A percentile compares a stretch with the other conserved stretches of the same genome.
phyloP scores from a whole-genome alignment of 352 stramenopile species.

The Phytophthora vignae region DNA sequence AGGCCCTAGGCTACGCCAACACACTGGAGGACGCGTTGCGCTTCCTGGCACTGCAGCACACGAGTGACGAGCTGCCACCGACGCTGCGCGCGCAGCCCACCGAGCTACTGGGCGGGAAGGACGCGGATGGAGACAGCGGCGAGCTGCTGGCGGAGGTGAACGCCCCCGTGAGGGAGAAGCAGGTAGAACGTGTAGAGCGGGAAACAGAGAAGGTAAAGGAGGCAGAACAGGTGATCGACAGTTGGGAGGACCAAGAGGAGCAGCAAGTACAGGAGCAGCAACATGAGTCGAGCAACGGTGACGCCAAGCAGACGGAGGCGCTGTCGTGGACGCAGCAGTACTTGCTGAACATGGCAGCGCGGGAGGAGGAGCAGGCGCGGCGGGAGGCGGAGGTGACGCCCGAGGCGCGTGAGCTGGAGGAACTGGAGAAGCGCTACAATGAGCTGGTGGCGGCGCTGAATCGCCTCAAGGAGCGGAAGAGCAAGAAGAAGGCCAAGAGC shows the following conservation, averaged over 20 bases:
- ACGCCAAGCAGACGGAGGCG: conserved; percentile 33
- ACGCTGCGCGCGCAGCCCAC: conserved; percentile 49
- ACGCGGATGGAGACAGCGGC: conserved; percentile 26
- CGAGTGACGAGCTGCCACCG: conserved; percentile 62
- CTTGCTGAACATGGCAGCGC: conserved; percentile 60
- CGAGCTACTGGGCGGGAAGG: conserved; percentile 6
- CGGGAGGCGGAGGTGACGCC: conserved; percentile 45
- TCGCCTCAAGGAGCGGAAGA: conserved; percentile 61
- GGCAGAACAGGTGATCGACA: conserved; percentile 6
- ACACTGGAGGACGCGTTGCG: conserved; percentile 70
- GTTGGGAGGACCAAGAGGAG: conserved; percentile 10
- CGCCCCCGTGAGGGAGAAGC: not conserved
- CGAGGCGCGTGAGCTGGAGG: conserved; percentile 47
- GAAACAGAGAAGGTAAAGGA: conserved; percentile 5
- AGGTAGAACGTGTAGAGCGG: conserved; percentile 2
- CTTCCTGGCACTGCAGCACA: conserved; percentile 67
- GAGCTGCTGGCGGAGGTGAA: conserved; percentile 50
- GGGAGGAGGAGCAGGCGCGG: conserved; percentile 52
- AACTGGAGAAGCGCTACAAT: conserved; percentile 61
- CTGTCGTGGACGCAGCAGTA: conserved; percentile 85
- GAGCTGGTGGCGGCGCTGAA: conserved; percentile 43
- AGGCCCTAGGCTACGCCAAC: conserved; percentile 70
- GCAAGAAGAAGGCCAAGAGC: conserved; percentile 67
- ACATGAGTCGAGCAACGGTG: conserved; percentile 14
- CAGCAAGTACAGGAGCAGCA: conserved; percentile 24